phyloP scores from a whole-genome alignment of 768 basidiomycete genomes.

The button mushroom (Agaricus bisporus) region DNA sequence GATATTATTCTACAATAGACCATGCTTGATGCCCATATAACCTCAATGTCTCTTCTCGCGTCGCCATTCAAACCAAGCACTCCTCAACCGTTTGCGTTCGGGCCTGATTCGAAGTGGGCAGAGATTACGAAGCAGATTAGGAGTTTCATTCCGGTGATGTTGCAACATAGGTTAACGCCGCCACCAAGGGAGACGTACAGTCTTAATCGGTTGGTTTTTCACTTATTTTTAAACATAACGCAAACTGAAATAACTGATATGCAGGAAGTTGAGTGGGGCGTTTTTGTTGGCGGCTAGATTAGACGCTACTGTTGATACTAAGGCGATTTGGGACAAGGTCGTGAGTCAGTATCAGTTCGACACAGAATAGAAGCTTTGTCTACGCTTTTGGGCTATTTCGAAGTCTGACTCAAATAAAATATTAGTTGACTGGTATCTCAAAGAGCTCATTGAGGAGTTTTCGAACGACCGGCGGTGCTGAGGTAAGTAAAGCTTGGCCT shows the following conservation, averaged over 20 bases:
- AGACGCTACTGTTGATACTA: constrained; percentile 67
- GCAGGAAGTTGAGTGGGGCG: constrained; percentile 75
- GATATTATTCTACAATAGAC: constrained; percentile 29
- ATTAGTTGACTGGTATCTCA: too few relatives aligned
- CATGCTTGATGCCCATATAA: constrained; percentile 85
- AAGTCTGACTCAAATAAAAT: too few relatives aligned
- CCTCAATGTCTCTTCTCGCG: constrained; percentile 79
- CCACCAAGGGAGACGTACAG: constrained; percentile 95
- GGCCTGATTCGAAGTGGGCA: constrained; percentile 55
- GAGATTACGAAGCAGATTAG: constrained; percentile 75
- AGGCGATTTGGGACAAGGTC: constrained; percentile 68
- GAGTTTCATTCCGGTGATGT: constrained; percentile 82
- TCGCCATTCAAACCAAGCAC: constrained; percentile 71
- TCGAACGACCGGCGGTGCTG: too few relatives aligned
- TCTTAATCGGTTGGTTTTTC: constrained; percentile 63
- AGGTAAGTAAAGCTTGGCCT: too few relatives aligned
- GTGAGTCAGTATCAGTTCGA: constrained; percentile 36
- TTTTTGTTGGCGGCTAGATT: constrained; percentile 77
- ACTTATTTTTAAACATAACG: too few relatives aligned
- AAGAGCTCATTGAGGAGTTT: too few relatives aligned
- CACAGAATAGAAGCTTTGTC: neutral
- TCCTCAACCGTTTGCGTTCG: constrained; percentile 76
- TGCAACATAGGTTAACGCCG: constrained; percentile 81
- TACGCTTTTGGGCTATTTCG: too few relatives aligned
- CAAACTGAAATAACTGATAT: too few relatives aligned